Percentiles rank a stretch among this genome's conserved stretches.
phyloP scores from a whole-genome alignment of 2,329 filamentous ascomycete species.

The Aspergillus sp. region DNA sequence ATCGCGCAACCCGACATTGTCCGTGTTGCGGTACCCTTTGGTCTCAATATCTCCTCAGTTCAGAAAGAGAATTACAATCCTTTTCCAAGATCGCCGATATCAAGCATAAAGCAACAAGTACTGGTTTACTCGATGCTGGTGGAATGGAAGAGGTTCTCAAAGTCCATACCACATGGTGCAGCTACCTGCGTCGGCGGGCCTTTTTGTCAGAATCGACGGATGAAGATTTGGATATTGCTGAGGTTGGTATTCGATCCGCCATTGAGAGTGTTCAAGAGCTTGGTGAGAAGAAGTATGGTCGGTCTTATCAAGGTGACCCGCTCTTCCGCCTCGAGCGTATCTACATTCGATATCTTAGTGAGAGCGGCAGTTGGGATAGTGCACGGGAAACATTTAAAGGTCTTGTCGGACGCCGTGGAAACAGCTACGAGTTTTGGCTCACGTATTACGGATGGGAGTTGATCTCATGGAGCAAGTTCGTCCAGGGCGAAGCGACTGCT shows the following conservation, averaged over 20 bases:
- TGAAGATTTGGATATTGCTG: slow-evolving; percentile 82
- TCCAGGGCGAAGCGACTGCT: slow-evolving; percentile 48
- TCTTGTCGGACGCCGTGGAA: slow-evolving; percentile 63
- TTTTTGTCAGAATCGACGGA: slow-evolving; percentile 69
- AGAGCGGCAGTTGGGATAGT: slow-evolving; percentile 71
- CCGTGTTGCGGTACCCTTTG: slow-evolving; percentile 89
- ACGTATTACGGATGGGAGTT: slow-evolving; percentile 92
- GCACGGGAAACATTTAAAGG: slow-evolving; percentile 75
- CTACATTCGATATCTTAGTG: slow-evolving; percentile 84
- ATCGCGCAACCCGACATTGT: slow-evolving; percentile 82
- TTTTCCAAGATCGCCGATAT: slow-evolving; percentile 82
- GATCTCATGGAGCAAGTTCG: slow-evolving; percentile 59
- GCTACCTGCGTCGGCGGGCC: slow-evolving; percentile 80
- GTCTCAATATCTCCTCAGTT: slow-evolving; percentile 81
- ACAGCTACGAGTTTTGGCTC: slow-evolving; percentile 91
- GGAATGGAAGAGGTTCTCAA: slow-evolving; percentile 86
- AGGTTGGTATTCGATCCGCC: slow-evolving; percentile 80
- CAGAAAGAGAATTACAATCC: slow-evolving; percentile 70
- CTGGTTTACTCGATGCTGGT: slow-evolving; percentile 75
- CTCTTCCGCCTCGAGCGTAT: slow-evolving; percentile 86
- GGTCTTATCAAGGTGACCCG: slow-evolving; percentile 79
- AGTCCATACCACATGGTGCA: slow-evolving; percentile 91
- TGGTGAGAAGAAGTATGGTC: slow-evolving; percentile 71
- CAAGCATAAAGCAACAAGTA: slow-evolving; percentile 87
- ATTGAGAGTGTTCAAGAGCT: slow-evolving; percentile 77